Conservation (phyloP, 2,329 filamentous ascomycete species). For the Pleoardoris graminearum region DNA sequence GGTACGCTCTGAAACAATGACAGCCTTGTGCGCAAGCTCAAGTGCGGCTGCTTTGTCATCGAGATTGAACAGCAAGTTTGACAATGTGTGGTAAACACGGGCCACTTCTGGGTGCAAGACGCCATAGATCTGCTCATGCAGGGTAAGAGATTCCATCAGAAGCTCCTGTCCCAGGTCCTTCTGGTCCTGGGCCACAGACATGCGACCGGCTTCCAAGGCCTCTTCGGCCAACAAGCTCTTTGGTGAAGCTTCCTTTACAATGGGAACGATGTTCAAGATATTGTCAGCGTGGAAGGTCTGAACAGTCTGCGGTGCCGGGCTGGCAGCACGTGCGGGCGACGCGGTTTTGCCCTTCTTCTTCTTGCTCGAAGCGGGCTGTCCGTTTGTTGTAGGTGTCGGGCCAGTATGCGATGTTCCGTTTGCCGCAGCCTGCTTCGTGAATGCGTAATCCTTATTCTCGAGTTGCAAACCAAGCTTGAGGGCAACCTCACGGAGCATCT, state of each 20-base stretch:
- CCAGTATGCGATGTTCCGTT: conserved; percentile 24
- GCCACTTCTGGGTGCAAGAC: conserved; percentile 96
- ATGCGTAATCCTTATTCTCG: conserved; percentile 74
- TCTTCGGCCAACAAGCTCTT: conserved; percentile 92
- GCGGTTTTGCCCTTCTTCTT: conserved; percentile 63
- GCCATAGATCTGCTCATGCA: conserved; percentile 98
- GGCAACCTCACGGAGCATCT: conserved; percentile 85
- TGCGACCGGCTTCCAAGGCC: conserved; percentile 90
- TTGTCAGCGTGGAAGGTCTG: conserved; percentile 81
- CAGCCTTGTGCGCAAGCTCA: conserved; percentile 92
- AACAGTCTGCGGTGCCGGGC: conserved; percentile 50
- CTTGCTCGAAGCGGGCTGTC: conserved; percentile 40
- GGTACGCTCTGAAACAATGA: conserved; percentile 93
- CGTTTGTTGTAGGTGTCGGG: conserved; percentile 43
- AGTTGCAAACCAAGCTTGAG: conserved; percentile 90
- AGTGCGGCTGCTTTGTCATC: conserved; percentile 96
- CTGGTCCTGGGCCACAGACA: conserved; percentile 94
- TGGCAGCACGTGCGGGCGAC: conserved; percentile 52
- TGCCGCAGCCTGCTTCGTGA: conserved; percentile 52
- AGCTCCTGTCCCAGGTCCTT: conserved; percentile 95
- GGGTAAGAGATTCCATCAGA: conserved; percentile 88
- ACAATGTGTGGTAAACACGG: conserved; percentile 89
- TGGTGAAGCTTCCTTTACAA: conserved; percentile 92
- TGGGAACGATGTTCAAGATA: conserved; percentile 87
- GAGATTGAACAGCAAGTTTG: conserved; percentile 95